Conservation (phyloP, 257 asterid genomes). For the Catharanthus roseus region DNA sequence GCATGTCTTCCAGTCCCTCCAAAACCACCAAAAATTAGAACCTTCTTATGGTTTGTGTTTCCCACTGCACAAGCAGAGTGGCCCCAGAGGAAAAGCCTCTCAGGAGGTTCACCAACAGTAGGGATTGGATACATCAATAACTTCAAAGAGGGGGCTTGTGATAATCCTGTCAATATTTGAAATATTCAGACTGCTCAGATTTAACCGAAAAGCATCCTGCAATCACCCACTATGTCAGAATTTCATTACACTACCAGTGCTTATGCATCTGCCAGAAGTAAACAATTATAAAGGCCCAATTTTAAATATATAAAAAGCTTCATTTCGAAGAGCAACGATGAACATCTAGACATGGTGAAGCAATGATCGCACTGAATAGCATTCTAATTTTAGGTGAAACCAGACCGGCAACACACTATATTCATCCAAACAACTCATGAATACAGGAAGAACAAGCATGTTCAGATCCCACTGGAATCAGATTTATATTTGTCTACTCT, state of each 20-base stretch:
- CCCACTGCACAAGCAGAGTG: slow-evolving; percentile 65
- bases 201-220: slow-evolving; percentile 71
- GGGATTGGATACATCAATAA: slow-evolving; percentile 42
- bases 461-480: not conserved
- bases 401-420: not conserved
- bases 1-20: slow-evolving; percentile 95
- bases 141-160: slow-evolving; percentile 27
- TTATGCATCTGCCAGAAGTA: slow-evolving; percentile 17
- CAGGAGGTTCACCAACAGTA: slow-evolving; percentile 60
- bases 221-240: slow-evolving; percentile 38
- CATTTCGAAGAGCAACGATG: not conserved
- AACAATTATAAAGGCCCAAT: slow-evolving; percentile 8
- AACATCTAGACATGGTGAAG: not conserved
- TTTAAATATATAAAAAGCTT: too few species aligned
- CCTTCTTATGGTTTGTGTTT: slow-evolving; percentile 32
- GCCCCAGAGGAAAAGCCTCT: slow-evolving; percentile 93
- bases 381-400: not conserved
- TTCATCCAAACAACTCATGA: not conserved
- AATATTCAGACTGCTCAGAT: slow-evolving; percentile 78
- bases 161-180: slow-evolving; percentile 80
- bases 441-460: not conserved
- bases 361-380: not conserved
- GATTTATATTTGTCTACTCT: not conserved
- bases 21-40: slow-evolving; percentile 86
- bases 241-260: slow-evolving; percentile 24